Percentiles rank a stretch among this genome's conserved stretches.
Evolutionary conservation across 106 monocot genomes (phyloP).

Genomic region (Cymbidium sinense): DNA sequence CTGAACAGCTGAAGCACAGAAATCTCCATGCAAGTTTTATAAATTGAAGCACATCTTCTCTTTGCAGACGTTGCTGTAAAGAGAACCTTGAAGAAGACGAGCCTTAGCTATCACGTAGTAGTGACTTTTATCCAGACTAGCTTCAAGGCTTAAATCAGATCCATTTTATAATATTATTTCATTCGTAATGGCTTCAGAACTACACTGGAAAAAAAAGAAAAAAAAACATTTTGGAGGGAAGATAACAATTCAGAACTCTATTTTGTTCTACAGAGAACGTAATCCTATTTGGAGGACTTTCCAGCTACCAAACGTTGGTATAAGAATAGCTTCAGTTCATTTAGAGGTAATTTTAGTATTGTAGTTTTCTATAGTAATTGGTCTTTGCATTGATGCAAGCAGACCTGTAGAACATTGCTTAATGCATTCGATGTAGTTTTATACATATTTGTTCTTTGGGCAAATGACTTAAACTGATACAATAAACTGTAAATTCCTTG

Average conservation of each 20-base stretch:
- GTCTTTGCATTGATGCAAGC: background rate
- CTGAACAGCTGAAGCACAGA: background rate
- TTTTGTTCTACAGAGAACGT: background rate
- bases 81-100: background rate
- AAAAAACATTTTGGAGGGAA: background rate
- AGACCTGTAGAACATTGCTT: background rate
- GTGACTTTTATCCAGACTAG: background rate
- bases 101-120: background rate
- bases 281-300: background rate
- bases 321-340: background rate
- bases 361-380: background rate
- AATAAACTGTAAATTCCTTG: background rate
- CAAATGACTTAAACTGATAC: background rate
- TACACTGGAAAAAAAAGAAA: background rate
- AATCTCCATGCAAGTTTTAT: background rate
- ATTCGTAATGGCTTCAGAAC: background rate
- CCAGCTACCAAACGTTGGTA: background rate
- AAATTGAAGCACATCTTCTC: background rate
- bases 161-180: background rate
- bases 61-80: background rate
- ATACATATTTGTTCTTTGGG: background rate
- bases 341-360: background rate
- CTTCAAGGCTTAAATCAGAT: background rate
- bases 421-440: background rate
- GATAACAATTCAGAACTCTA: background rate